Conservation (phyloP, 345 rosid species). For the Salix koriyanagi region DNA sequence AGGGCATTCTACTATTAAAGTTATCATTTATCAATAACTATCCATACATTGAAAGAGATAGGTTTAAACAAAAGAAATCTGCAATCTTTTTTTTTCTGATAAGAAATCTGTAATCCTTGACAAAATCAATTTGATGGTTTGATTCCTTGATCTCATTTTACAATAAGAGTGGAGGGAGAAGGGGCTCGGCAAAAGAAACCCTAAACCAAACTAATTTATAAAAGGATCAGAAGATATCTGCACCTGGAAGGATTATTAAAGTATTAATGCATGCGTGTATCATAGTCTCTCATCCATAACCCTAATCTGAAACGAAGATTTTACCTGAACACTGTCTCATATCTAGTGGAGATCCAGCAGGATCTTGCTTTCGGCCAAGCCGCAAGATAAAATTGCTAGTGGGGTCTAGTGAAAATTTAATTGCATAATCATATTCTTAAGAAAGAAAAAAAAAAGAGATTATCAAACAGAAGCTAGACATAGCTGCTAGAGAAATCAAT, state of each 20-base stretch:
- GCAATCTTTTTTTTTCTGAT: no score
- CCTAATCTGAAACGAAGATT: not conserved
- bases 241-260: not conserved
- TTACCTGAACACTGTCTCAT: not conserved
- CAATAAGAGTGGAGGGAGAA: not conserved
- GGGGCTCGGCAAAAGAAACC: not conserved
- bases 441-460: no score
- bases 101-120: not conserved
- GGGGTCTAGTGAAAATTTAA: not conserved
- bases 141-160: not conserved
- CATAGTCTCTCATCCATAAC: not conserved
- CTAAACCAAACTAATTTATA: not conserved
- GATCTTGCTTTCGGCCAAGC: conserved; percentile 6
- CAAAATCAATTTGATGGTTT: not conserved
- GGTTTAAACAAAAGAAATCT: not conserved
- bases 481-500: not conserved
- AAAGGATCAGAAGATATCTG: not conserved
- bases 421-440: not conserved
- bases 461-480: not conserved
- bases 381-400: not conserved
- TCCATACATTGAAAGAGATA: not conserved
- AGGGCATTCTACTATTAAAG: not conserved
- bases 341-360: conserved; percentile 5
- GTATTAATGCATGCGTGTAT: not conserved
- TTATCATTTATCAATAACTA: not conserved